Base-by-base conservation (phyloP, 148 eudicot species). In the Dianthus caryophyllus region DNA sequence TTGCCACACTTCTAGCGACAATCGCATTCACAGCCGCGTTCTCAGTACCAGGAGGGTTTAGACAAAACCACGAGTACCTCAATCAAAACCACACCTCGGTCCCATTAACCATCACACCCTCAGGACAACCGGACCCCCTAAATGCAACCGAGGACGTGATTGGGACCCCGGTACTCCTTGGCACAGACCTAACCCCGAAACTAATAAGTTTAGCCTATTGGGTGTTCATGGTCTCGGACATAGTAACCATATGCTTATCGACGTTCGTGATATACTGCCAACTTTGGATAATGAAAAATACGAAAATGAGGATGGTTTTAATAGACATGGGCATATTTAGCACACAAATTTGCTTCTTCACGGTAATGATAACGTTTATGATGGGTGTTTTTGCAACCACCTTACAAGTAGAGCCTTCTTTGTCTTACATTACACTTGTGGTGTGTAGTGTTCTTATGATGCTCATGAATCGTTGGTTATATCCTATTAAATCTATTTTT, bases 21-120 rank as follows among this genome's bases (percentile, higher is more conserved):
- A 50, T 65, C 18, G 69, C 69, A 49, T 49, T 65, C 43, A 47
- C 54, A 10, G 69, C 57, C 27, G 69, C 69, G 31, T 65, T 65
- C 11, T 18, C 55, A 2, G 58, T 65, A 17, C 69, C 69, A n/a
- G 69, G 69, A 31, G 69, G 69, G 2, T 65, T 47, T 20, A 5
- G 41, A 30, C n/a, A 31, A 13, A 15, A 30, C 13, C 60, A 55
- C 16, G 18, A 26, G 27, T 55, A 55, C 16, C 60, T 55, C 14
- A 55, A 55, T 15, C 26, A 26, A 11, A 55, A 26, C 8, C 5
- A 26, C 0, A 55, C 60, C 4, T 55, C 60, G 14, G 33, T 55
- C 16, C 31, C 60, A 55, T 55, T 55, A 4, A 5, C 8, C 0
- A 55, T 55, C 16, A 26, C 6, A 6, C n/a, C 60, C 5, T 26